Percentiles rank a stretch among this genome's conserved stretches.
phyloP scores from a whole-genome alignment of 257 asterid genomes.

The Solanum pinnatisectum region DNA sequence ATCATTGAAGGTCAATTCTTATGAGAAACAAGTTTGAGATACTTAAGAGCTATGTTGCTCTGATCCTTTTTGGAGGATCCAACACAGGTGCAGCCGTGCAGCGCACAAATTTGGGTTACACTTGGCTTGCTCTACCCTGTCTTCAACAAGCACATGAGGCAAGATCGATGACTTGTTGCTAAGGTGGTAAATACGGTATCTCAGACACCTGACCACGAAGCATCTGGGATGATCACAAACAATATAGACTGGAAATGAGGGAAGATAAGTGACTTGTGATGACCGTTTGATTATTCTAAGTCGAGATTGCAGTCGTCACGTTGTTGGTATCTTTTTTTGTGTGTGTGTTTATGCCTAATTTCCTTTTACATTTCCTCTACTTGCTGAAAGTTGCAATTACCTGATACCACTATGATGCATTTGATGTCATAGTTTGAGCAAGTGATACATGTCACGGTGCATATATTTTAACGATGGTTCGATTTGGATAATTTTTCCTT shows the following conservation, averaged over 20 bases:
- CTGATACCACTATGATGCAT: not conserved
- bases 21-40: not conserved
- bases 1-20: not conserved
- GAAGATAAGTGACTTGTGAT: not conserved
- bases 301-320: not conserved
- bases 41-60: not conserved
- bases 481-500: not conserved
- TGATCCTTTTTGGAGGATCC: not conserved
- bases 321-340: not conserved
- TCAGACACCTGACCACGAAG: not conserved
- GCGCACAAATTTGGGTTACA: rapidly evolving
- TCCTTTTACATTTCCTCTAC: not conserved
- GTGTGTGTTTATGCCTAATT: not conserved
- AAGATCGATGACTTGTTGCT: not conserved
- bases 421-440: not conserved
- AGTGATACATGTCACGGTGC: not conserved
- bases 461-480: not conserved
- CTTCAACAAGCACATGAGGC: not conserved
- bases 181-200: not conserved
- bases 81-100: not conserved
- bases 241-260: not conserved
- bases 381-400: not conserved
- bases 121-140: not conserved
- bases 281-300: not conserved
- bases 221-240: not conserved